A percentile compares a stretch with the other conserved stretches of the same genome.
These are phyloP conservation scores for Trichocladium antarcticum DNA, from an alignment of 495 filamentous ascomycete species.

Conservation along the genomic window DNA sequence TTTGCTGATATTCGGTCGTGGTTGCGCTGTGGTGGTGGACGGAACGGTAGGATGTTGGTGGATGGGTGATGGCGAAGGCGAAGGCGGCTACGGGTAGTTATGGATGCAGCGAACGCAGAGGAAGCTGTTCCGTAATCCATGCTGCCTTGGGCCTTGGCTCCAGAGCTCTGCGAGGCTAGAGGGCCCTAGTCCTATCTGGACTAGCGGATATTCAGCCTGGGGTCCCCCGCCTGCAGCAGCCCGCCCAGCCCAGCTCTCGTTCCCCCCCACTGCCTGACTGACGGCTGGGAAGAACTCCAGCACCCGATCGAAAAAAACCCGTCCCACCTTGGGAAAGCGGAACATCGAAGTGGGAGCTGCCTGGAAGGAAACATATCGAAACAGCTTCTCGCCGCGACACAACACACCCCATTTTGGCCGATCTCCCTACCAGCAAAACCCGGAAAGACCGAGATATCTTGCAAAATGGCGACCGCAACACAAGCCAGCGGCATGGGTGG, in stretches of 20 bases:
- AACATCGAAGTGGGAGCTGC: slow-evolving; percentile 19
- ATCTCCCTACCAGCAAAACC: background rate
- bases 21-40: slow-evolving; percentile 5
- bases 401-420: slow-evolving; percentile 6
- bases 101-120: slow-evolving; percentile 2
- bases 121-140: slow-evolving; percentile 32
- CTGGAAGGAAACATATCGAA: slow-evolving; percentile 15
- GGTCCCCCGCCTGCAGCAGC: background rate
- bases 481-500: slow-evolving; percentile 42
- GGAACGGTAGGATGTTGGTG: slow-evolving; percentile 7
- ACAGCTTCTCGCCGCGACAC: slow-evolving; percentile 9
- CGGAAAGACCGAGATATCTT: slow-evolving; percentile 7
- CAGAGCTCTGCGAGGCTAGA: slow-evolving; percentile 27
- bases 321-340: slow-evolving; percentile 18
- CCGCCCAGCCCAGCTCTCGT: background rate
- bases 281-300: slow-evolving; percentile 21
- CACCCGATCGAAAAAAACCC: slow-evolving; percentile 25
- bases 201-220: slow-evolving; percentile 7
- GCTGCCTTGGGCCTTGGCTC: slow-evolving; percentile 26
- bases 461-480: slow-evolving; percentile 56
- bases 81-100: slow-evolving; percentile 13
- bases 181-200: slow-evolving; percentile 11
- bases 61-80: slow-evolving; percentile 6
- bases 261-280: background rate
- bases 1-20: background rate